A percentile compares a stretch with the other conserved stretches of the same genome.
These are phyloP conservation scores for Sapria himalayana DNA, from an alignment of 345 rosid genomes.

Conservation along the genomic window DNA sequence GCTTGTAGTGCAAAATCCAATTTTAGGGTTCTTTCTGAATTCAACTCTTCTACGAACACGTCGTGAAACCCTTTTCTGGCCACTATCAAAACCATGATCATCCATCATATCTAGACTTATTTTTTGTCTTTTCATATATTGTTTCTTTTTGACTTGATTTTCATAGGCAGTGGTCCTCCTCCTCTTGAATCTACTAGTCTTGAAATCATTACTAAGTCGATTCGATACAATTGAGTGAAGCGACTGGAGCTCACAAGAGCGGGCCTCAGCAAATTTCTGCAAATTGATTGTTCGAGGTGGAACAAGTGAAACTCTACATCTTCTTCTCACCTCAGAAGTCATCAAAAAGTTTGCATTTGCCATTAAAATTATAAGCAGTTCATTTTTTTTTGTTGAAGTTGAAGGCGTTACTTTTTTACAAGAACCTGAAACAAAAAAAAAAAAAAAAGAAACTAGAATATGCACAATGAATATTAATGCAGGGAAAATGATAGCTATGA, in stretches of 20 bases:
- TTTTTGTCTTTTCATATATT: slow-evolving; percentile 23
- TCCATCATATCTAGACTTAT: slow-evolving; percentile 11
- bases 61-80: slow-evolving; percentile 20
- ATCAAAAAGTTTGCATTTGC: too few relatives aligned
- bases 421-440: too few relatives aligned
- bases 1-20: slow-evolving; percentile 43
- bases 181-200: slow-evolving; percentile 49
- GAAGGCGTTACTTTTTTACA: too few relatives aligned
- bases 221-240: slow-evolving; percentile 36
- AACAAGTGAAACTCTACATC: slow-evolving; percentile 8
- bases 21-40: slow-evolving; percentile 32
- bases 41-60: slow-evolving; percentile 39
- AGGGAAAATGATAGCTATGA: too few relatives aligned
- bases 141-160: slow-evolving; percentile 25
- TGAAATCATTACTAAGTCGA: slow-evolving; percentile 35
- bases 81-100: slow-evolving; percentile 6
- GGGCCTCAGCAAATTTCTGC: slow-evolving; percentile 43
- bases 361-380: too few relatives aligned
- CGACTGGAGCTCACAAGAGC: slow-evolving; percentile 48
- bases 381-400: too few relatives aligned
- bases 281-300: slow-evolving; percentile 49
- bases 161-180: slow-evolving; percentile 62
- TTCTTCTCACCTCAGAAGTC: slow-evolving; percentile 21
- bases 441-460: too few relatives aligned
- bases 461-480: too few relatives aligned